Evolutionary conservation across 2,329 filamentous ascomycete genomes (phyloP).

Genomic region (Pseudocercospora ulei): DNA sequence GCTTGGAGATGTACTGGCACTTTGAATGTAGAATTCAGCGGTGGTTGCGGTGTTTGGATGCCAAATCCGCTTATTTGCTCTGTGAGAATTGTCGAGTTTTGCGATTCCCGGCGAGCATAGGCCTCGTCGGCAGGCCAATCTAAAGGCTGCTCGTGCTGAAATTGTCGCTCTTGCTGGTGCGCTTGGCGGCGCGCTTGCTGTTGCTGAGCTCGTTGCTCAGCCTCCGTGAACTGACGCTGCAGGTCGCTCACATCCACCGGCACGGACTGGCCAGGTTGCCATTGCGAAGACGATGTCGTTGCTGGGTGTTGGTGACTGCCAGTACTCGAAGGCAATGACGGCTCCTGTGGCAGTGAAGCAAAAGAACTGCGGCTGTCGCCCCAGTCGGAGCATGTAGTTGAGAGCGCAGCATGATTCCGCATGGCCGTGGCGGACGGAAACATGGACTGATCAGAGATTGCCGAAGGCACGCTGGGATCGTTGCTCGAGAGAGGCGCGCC

Average conservation of each 20-base stretch:
- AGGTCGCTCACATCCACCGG: constrained; percentile 32
- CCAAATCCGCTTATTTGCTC: constrained; percentile 34
- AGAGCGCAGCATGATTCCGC: constrained; percentile 23
- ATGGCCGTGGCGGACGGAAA: constrained; percentile 25
- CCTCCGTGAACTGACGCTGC: constrained; percentile 32
- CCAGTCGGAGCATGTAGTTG: constrained; percentile 29
- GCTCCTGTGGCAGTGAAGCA: constrained; percentile 20
- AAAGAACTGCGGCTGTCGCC: constrained; percentile 32
- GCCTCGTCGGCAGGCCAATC: constrained; percentile 31
- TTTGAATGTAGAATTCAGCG: constrained; percentile 30
- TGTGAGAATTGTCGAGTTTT: constrained; percentile 29
- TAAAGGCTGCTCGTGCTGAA: constrained; percentile 29
- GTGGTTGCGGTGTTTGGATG: constrained; percentile 30
- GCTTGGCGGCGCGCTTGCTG: constrained; percentile 19
- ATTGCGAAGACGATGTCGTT: constrained; percentile 25
- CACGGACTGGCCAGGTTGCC: constrained; percentile 34
- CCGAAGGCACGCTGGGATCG: constrained; percentile 28
- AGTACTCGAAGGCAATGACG: neutral
- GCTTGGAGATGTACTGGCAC: constrained; percentile 31
- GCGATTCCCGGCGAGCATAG: constrained; percentile 29
- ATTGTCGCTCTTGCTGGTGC: constrained; percentile 13
- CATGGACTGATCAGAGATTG: constrained; percentile 25
- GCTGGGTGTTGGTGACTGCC: constrained; percentile 15
- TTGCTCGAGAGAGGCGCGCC: constrained; percentile 25
- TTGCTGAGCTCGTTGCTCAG: constrained; percentile 22